Evolutionary conservation across 305 asterid species (phyloP), one percentile per base, ranked within the genome.

Genomic region (Fraxinus latifolia): DNA sequence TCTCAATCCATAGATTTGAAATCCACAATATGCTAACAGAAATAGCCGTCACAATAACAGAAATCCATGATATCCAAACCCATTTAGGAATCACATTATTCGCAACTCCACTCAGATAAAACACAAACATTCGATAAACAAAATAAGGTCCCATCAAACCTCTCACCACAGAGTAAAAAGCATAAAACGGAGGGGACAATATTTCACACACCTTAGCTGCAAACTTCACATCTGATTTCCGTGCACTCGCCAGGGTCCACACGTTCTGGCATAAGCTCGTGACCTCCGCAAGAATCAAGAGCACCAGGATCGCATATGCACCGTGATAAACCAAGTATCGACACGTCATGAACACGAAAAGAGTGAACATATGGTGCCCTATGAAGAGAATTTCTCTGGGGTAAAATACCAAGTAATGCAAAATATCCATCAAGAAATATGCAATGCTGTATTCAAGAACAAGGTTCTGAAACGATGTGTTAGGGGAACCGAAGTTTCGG

Each of bases 361-460:
- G 87, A 0, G 97, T 94, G 70, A 93, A 96, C 70, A 94, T 47
- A 81, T 96, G 99, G 83, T 96, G 99, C 83, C 89, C 94, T 81
- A 96, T 94, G 90, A 92, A 96, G 84, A 96, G 93, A 55, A 92
- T 37, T 74, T 96, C 99, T 7, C 81, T 25, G 42, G 98, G 99
- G 87, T 75, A 89, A 37, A 92, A 94, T 7, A 92, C 47, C 2
- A 96, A 70, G 86, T 92, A 93, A 80, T 96, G 99, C 78, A 90
- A 84, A 2, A 96, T 93, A 90, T 96, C 99, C 92, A 89, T 91
- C 15, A 91, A 78, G 93, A 96, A 96, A 85, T 96, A 96, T 32
- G 98, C 93, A 80, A 94, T 88, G 89, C 97, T 93, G 93, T 91
- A 94, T 29, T 96, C 99, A 7, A 96, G 94, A 12, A 96, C 98